Evolutionary conservation across 2,329 filamentous ascomycete genomes (phyloP), one percentile per base, ranked within the genome.

Genomic region (Fusarium irregulare): DNA sequence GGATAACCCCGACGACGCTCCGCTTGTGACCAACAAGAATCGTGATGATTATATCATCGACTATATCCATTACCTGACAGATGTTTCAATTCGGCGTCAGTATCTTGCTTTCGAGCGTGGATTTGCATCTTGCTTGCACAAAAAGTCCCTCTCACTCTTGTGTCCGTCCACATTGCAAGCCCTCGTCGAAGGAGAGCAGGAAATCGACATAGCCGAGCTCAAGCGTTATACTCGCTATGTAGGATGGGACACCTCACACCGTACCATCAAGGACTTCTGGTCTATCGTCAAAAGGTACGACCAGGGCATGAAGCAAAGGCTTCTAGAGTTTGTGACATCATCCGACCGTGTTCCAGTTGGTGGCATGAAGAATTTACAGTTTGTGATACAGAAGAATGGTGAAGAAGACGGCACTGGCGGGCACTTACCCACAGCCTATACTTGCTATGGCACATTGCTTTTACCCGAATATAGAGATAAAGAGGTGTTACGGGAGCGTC

Each of bases 311-410:
- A 91, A 91, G 79, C 87, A 89, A 55, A 89, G 88, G 74, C 82
- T 99, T 34, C 85, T 99, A 32, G 94, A 98, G 78, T 99, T 99
- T 76, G 94, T 99, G 30, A 99, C 96, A 16, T 95, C 95, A 1
- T 95, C 91, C 73, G 94, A 98, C 76, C 88, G 96, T 4, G 88
- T 98, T 3, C 96, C 96, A 0, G 92, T 97, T 0, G 94, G 93
- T 21, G 96, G 96, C 4, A 89, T 94, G 76, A 87, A 88, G 68
- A 93, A 92, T 73, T 83, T 98, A 48, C 90, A 92, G 75, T 98
- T 98, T 79, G 88, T 93, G 16, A 86, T 99, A 45, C 92, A 95
- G 79, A 89, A 88, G 74, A 93, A 94, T 76, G 89, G 92, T 18
- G 85, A 89, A 57, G 91, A 87, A 70, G 82, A 85, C 9, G 84